These are phyloP conservation scores for Vitis hybrid DNA, from an alignment of 177 flowering plant genomes.

Conservation along the genomic window DNA sequence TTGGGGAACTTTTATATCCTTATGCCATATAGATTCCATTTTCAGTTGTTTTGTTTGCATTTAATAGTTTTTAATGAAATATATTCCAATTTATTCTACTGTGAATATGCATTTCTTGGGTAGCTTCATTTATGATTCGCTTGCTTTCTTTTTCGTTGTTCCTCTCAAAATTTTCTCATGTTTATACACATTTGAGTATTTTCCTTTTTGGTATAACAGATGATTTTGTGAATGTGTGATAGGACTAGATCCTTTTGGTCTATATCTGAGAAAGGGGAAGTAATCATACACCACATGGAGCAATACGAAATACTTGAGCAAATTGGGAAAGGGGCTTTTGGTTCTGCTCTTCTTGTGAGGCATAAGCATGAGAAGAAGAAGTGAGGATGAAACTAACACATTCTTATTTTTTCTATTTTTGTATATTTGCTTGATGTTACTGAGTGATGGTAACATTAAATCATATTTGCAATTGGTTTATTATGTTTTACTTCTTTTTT, in stretches of 20 bases:
- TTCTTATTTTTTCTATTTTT: background rate
- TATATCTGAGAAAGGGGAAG: constrained; percentile 3
- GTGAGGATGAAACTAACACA: constrained; percentile 29
- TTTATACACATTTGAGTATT: background rate
- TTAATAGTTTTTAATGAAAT: background rate
- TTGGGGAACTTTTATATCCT: background rate
- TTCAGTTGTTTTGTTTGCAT: background rate
- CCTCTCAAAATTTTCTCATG: background rate
- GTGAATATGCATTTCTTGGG: background rate
- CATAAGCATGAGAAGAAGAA: constrained; percentile 62
- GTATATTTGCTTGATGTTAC: background rate
- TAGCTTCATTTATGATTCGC: background rate
- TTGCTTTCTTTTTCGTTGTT: background rate
- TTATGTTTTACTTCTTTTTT: background rate
- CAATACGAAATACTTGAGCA: constrained; percentile 70
- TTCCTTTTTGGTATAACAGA: background rate
- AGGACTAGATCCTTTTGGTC: background rate
- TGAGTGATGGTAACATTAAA: background rate
- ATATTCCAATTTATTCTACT: background rate
- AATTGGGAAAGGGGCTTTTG: constrained; percentile 75
- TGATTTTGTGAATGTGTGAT: constrained; percentile 6
- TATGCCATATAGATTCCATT: background rate
- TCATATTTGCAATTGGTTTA: background rate
- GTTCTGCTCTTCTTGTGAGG: constrained; percentile 67
- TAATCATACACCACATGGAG: constrained; percentile 36